Conservation (phyloP, 495 filamentous ascomycete species). For the Xylaria acuta region DNA sequence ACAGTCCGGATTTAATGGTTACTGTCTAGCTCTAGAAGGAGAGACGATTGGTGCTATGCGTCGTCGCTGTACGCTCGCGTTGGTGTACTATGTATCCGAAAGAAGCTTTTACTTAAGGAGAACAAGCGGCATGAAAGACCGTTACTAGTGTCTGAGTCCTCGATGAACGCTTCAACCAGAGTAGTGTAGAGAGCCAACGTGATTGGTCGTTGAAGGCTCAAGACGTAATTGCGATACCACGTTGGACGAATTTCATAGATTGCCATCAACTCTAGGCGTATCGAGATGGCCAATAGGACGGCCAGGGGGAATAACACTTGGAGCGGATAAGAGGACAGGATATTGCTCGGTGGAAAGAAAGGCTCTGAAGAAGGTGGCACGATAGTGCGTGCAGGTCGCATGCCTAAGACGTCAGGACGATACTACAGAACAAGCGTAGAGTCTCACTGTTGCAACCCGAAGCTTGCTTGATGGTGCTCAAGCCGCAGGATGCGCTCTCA, state of each 20-base stretch:
- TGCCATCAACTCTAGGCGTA: constrained; percentile 38
- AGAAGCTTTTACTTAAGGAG: neutral
- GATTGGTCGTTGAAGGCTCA: constrained; percentile 38
- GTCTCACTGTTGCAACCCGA: constrained; percentile 26
- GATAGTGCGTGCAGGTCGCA: constrained; percentile 27
- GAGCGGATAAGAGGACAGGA: constrained; percentile 30
- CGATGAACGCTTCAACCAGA: constrained; percentile 16
- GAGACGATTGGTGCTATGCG: neutral
- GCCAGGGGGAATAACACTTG: constrained; percentile 32
- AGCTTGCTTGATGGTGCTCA: constrained; percentile 22
- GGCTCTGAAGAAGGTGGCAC: constrained; percentile 16
- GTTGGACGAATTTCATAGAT: constrained; percentile 43
- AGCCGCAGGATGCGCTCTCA: constrained; percentile 25
- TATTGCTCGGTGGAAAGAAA: constrained; percentile 25
- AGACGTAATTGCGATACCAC: constrained; percentile 44
- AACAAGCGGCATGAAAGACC: constrained; percentile 10
- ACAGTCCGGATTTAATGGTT: neutral
- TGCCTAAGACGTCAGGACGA: constrained; percentile 23
- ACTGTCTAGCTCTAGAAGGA: neutral
- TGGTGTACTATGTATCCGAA: constrained; percentile 9
- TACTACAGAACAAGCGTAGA: constrained; percentile 25
- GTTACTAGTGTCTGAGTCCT: neutral
- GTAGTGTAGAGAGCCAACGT: constrained; percentile 21
- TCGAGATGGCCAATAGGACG: constrained; percentile 33
- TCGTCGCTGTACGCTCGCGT: neutral